Evolutionary conservation across 1,139 yeast species (phyloP).

Genomic region (Schwanniomyces etchellsii): DNA sequence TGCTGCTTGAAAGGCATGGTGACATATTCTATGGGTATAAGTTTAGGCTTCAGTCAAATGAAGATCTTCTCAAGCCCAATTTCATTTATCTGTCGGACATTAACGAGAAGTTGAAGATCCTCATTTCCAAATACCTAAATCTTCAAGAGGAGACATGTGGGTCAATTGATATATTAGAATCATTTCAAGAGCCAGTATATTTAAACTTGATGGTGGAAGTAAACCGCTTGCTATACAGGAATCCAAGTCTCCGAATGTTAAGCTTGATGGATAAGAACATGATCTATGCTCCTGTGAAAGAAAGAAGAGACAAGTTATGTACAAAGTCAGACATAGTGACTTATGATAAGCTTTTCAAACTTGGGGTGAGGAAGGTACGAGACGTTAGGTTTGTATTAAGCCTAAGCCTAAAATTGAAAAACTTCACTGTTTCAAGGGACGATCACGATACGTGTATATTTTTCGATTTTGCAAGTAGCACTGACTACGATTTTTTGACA

Average conservation of each 20-base stretch:
- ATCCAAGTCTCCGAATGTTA: conserved; percentile 23
- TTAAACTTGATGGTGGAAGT: conserved; percentile 32
- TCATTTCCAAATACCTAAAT: conserved; percentile 4
- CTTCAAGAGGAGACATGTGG: conserved; percentile 5
- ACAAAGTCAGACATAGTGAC: background rate
- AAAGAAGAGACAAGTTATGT: conserved; percentile 17
- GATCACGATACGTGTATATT: background rate
- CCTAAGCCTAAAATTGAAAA: background rate
- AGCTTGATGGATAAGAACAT: conserved; percentile 30
- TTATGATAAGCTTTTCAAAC: background rate
- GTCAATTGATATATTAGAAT: conserved; percentile 6
- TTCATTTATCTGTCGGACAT: conserved; percentile 37
- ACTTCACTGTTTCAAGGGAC: background rate
- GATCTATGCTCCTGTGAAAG: conserved; percentile 27
- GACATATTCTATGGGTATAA: background rate
- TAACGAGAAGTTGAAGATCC: conserved; percentile 13
- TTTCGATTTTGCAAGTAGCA: background rate
- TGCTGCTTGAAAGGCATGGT: conserved; percentile 1
- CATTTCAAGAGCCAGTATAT: conserved; percentile 6
- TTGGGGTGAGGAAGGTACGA: background rate
- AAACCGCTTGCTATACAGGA: conserved; percentile 29
- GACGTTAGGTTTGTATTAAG: background rate
- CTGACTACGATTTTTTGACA: background rate
- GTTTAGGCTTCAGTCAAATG: background rate
- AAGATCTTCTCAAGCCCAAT: conserved; percentile 33